Percentiles rank a stretch among this genome's conserved stretches.
These are phyloP conservation scores for Blastomyces percursus DNA, from an alignment of 2,329 filamentous ascomycete species.

Conservation along the genomic window DNA sequence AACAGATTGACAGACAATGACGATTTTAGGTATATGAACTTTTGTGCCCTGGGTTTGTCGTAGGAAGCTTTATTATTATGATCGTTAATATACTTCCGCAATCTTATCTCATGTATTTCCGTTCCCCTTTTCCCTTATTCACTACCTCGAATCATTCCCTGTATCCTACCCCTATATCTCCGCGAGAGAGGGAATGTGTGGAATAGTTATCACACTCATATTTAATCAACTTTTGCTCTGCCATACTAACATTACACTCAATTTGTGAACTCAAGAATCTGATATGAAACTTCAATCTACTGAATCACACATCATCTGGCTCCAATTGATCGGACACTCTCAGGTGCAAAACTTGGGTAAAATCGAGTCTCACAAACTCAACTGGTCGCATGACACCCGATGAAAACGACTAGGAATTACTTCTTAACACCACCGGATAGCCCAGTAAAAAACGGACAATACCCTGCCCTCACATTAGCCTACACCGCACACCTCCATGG, in stretches of 20 bases:
- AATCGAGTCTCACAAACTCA: background rate
- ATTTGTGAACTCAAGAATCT: background rate
- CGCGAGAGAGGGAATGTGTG: background rate
- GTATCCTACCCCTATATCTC: background rate
- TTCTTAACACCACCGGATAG: background rate
- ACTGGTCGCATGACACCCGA: background rate
- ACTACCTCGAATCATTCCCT: background rate
- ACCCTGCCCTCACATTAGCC: background rate
- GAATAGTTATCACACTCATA: background rate
- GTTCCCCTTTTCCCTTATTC: background rate
- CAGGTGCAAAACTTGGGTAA: background rate
- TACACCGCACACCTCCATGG: background rate
- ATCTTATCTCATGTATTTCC: background rate
- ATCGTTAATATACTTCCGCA: background rate
- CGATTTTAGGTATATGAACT: background rate
- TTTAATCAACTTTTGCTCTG: background rate
- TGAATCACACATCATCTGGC: background rate
- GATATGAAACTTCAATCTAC: background rate
- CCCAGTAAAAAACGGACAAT: background rate
- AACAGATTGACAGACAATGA: constrained; percentile 15
- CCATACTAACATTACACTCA: background rate
- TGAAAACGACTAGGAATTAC: background rate
- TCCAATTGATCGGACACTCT: background rate
- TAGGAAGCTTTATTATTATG: background rate
- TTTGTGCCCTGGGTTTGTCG: background rate